Conservation (phyloP, 352 stramenopile species). For the Phytophthora palmivora region DNA sequence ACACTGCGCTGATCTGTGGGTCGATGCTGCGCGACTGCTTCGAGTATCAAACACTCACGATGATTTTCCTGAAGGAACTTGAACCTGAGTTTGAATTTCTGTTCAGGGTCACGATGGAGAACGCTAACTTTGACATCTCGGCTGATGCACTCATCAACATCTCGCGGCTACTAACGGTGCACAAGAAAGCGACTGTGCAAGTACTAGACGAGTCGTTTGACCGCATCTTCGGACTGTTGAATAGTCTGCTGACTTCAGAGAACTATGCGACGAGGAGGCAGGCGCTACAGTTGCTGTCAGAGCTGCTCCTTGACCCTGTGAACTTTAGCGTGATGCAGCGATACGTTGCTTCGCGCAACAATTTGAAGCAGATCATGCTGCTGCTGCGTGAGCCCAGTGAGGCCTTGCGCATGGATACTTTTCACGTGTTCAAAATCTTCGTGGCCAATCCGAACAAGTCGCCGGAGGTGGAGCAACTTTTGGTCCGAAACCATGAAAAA, state of each 20-base stretch:
- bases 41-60: constrained; percentile 63
- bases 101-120: constrained; percentile 76
- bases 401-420: constrained; percentile 82
- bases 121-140: constrained; percentile 86
- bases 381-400: constrained; percentile 79
- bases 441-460: constrained; percentile 89
- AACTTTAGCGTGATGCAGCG: constrained; percentile 85
- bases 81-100: constrained; percentile 70
- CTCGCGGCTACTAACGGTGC: constrained; percentile 65
- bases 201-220: constrained; percentile 67
- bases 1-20: constrained; percentile 77
- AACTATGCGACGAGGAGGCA: constrained; percentile 85
- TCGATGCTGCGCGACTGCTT: constrained; percentile 87
- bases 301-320: constrained; percentile 75
- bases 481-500: constrained; percentile 81
- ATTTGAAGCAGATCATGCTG: constrained; percentile 81
- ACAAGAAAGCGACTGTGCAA: constrained; percentile 63
- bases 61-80: constrained; percentile 70
- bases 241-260: constrained; percentile 59
- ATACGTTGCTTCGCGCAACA: constrained; percentile 73
- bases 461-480: constrained; percentile 69
- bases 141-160: constrained; percentile 87
- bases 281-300: constrained; percentile 71
- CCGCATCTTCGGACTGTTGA: constrained; percentile 73
- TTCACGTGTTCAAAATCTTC: constrained; percentile 91